Evolutionary conservation across 75 land plant species (phyloP).

Genomic region (Pinus taeda): DNA sequence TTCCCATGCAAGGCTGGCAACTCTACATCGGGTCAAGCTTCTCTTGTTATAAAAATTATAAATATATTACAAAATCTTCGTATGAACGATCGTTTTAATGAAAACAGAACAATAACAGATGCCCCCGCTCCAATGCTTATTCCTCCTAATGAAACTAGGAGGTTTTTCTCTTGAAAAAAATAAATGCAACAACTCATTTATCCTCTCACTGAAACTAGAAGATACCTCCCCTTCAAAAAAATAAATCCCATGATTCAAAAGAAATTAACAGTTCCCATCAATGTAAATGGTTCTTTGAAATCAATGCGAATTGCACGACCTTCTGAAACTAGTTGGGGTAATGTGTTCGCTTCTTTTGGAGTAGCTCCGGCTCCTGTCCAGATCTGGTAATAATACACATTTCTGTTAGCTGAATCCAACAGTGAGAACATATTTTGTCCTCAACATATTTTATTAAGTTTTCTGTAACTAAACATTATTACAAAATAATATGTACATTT

Average conservation of each 20-base stretch:
- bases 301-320: conserved; percentile 58
- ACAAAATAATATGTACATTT: not conserved
- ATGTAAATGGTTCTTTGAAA: conserved; percentile 39
- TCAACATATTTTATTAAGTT: not conserved
- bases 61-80: conserved; percentile 5
- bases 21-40: not conserved
- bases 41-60: not conserved
- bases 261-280: conserved; percentile 46
- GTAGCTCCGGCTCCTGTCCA: conserved; percentile 66
- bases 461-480: not conserved
- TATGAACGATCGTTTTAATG: not conserved
- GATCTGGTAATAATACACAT: conserved; percentile 12
- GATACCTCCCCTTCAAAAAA: not conserved
- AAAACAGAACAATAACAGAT: not conserved
- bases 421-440: not conserved
- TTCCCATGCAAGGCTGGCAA: not conserved
- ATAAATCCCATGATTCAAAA: conserved; percentile 15
- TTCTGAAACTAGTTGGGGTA: conserved; percentile 47
- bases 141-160: not conserved
- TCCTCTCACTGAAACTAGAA: not conserved
- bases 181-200: not conserved
- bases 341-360: conserved; percentile 60
- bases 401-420: not conserved
- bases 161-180: not conserved
- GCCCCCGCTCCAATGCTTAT: too few species aligned